Evolutionary conservation across 768 basidiomycete genomes (phyloP).

Genomic region (Polyporus arcularius): DNA sequence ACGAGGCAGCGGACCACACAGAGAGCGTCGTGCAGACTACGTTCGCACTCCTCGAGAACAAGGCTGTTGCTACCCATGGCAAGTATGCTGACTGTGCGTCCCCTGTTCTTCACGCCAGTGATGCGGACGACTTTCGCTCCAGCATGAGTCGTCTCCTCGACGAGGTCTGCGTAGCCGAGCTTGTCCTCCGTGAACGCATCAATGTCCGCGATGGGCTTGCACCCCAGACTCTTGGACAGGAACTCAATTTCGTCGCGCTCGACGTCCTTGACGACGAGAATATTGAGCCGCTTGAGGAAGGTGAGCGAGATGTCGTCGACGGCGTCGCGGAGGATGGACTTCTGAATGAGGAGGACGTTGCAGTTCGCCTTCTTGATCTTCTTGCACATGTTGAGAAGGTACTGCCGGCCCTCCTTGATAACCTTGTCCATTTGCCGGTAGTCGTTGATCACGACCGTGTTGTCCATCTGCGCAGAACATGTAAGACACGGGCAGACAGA

Average conservation of each 20-base stretch:
- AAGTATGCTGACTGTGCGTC: conserved; percentile 92
- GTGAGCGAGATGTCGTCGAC: conserved; percentile 97
- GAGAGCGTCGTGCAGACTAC: conserved; percentile 97
- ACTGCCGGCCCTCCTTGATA: conserved; percentile 97
- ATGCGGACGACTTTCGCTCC: conserved; percentile 93
- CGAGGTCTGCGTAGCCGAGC: conserved; percentile 92
- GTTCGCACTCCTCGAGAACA: conserved; percentile 95
- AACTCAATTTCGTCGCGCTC: conserved; percentile 99
- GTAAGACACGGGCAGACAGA: conserved; percentile 12
- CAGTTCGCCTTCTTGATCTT: conserved; percentile 99
- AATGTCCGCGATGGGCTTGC: conserved; percentile 96
- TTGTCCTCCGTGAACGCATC: conserved; percentile 98
- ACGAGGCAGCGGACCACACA: conserved; percentile 98
- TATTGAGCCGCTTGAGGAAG: conserved; percentile 96
- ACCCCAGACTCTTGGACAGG: conserved; percentile 90
- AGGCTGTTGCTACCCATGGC: conserved; percentile 92
- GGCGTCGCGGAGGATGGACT: conserved; percentile 98
- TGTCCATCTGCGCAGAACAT: conserved; percentile 80
- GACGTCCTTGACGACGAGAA: conserved; percentile 94
- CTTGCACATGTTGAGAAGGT: conserved; percentile 96
- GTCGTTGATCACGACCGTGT: conserved; percentile 98
- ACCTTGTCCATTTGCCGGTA: conserved; percentile 99
- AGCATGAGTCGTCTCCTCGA: conserved; percentile 82
- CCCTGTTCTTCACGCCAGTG: conserved; percentile 92
- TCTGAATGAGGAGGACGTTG: conserved; percentile 98